Percentiles rank a stretch among this genome's conserved stretches.
These are phyloP conservation scores for Trichosporon asahii DNA, from an alignment of 1,284 basidiomycete species.

Conservation along the genomic window DNA sequence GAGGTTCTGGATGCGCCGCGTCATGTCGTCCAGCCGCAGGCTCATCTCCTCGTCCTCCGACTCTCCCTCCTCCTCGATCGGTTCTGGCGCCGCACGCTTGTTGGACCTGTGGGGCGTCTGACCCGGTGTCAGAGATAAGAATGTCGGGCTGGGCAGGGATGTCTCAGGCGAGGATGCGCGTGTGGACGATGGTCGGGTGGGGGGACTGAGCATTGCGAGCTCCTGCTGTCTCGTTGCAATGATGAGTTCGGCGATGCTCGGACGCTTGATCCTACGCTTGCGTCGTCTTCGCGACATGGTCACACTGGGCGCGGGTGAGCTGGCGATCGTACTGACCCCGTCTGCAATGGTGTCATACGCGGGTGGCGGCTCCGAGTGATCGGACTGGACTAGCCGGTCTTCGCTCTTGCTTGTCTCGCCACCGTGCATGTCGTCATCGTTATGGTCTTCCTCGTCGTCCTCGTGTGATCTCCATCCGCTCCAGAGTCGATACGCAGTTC, in stretches of 20 bases:
- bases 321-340: neutral
- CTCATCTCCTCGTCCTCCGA: slow-evolving; percentile 12
- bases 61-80: neutral
- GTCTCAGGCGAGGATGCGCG: neutral
- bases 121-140: neutral
- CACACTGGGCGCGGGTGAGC: neutral
- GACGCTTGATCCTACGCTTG: slow-evolving; percentile 14
- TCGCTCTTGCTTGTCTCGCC: neutral
- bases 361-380: neutral
- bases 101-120: neutral
- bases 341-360: slow-evolving; percentile 5
- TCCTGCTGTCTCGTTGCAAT: neutral
- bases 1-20: slow-evolving; percentile 17
- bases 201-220: neutral
- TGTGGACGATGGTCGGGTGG: neutral
- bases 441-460: neutral
- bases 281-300: neutral
- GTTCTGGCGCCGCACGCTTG: neutral
- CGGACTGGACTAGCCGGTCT: neutral
- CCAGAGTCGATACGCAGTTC: slow-evolving; percentile 33
- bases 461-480: slow-evolving; percentile 15
- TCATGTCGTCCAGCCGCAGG: slow-evolving; percentile 19
- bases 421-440: neutral
- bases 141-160: slow-evolving; percentile 1
- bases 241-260: slow-evolving; percentile 18